phyloP scores from a whole-genome alignment of 1,284 basidiomycete species.

The Lignosus rhinocerotis region DNA sequence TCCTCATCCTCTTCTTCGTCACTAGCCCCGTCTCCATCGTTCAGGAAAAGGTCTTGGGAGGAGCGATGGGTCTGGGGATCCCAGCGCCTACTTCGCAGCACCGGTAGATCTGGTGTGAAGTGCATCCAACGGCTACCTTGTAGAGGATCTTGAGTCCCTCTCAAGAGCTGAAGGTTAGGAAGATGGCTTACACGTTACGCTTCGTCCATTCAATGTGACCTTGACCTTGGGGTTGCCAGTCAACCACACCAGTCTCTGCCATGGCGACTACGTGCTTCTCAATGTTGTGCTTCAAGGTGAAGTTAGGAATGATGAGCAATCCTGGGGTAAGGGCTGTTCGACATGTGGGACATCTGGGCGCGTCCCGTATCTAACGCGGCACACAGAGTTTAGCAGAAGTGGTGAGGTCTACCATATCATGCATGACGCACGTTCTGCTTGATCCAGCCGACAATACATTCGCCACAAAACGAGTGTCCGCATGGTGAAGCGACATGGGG shows the following conservation, averaged over 20 bases:
- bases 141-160: background rate
- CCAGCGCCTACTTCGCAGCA: background rate
- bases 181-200: constrained; percentile 30
- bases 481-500: constrained; percentile 35
- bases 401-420: background rate
- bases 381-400: background rate
- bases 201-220: constrained; percentile 27
- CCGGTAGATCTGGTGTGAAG: background rate
- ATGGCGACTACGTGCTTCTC: constrained; percentile 32
- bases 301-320: constrained; percentile 34
- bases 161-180: background rate
- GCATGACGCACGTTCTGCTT: constrained; percentile 24
- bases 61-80: background rate
- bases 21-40: background rate
- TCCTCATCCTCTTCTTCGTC: background rate
- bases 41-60: background rate
- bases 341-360: constrained; percentile 35
- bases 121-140: background rate
- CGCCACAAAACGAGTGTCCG: constrained; percentile 37
- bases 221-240: constrained; percentile 29
- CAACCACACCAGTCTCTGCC: constrained; percentile 25
- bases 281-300: constrained; percentile 31
- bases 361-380: background rate
- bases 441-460: constrained; percentile 34
- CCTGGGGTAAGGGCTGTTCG: constrained; percentile 24